Conservation (phyloP, 2,329 filamentous ascomycete species). For the Ophiosphaerella herpotricha region DNA sequence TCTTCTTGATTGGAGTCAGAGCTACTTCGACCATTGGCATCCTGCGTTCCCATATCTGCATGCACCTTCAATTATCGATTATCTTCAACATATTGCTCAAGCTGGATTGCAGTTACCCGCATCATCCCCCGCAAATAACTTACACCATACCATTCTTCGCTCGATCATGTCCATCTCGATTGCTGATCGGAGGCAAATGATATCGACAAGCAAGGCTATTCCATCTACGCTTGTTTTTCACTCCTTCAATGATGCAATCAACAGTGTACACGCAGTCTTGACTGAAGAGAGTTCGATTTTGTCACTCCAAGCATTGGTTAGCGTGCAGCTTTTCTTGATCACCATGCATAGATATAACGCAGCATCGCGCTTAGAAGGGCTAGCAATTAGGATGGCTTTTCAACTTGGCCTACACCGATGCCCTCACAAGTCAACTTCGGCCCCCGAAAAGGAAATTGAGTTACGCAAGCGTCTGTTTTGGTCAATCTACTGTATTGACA, state of each 20-base stretch:
- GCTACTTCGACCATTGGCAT: conserved; percentile 35
- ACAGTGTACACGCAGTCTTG: conserved; percentile 17
- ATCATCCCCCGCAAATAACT: conserved; percentile 5
- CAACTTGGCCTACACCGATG: conserved; percentile 25
- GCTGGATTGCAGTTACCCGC: conserved; percentile 2
- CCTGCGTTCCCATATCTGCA: conserved; percentile 31
- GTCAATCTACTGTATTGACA: conserved; percentile 30
- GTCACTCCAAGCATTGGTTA: conserved; percentile 28
- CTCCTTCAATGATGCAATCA: conserved; percentile 27
- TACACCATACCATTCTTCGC: conserved; percentile 26
- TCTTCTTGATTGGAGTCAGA: conserved; percentile 32
- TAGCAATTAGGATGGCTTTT: conserved; percentile 25
- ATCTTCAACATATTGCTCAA: conserved; percentile 14
- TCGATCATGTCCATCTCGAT: conserved; percentile 30
- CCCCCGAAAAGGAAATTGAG: conserved; percentile 17
- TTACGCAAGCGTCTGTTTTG: conserved; percentile 32
- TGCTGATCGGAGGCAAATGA: conserved; percentile 25
- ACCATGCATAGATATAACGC: conserved; percentile 32
- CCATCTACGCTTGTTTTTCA: conserved; percentile 21
- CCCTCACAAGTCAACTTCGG: conserved; percentile 7
- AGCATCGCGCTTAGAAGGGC: conserved; percentile 26
- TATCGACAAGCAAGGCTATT: conserved; percentile 4
- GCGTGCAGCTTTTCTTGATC: conserved; percentile 28
- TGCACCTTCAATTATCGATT: conserved; percentile 25
- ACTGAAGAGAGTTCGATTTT: conserved; percentile 29